Base-by-base conservation (phyloP, 257 asterid species). In the Haberlea rhodopensis region DNA sequence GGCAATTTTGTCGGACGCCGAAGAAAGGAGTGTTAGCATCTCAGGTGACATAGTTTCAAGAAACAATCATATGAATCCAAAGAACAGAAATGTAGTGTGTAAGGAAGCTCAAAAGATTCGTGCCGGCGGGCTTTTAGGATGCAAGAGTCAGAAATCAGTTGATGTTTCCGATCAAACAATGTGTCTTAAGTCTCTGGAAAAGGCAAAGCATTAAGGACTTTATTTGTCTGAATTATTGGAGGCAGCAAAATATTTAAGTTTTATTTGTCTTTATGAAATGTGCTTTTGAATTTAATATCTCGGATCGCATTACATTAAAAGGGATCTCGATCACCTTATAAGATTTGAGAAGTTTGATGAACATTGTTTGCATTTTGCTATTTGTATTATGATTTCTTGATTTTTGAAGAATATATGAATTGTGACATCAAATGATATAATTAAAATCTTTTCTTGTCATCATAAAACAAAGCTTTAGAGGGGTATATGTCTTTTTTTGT, bases 91-190 rank as follows among this genome's bases (percentile, higher is more conserved):
- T 4, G 40, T 59, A 21, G 37, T n/a, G 27, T 63, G 62, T 46
- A 73, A 55, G 69, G 74, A 73, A 62, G 68, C 46, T n/a, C 78
- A 32, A 48, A 75, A 72, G 72, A 62, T 66, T 29, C 67, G 69
- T 6, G 60, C 74, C 0, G 69, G 75, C 1, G 84, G 80, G 6
- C 78, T 83, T 63, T 70, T 78, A 57, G 84, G 89, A 28, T 80
- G 89, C 79, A 83, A 74, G 66, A 76, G 70, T 62, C 73, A 75
- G 1, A 80, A 78, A 66, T 71, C 81, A 31, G 84, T 80, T 53
- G 67, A 62, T 62, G 84, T 83, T 53, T 79, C 79, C 60, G 64
- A 43, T 43, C 18, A 76, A 63, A 63, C 66, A 34, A 58, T 40
- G 20, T 15, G 19, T 43, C 18, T 43, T 11, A 43, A 43, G 49